Evolutionary conservation across 2,329 filamentous ascomycete species (phyloP).

Genomic region (Fusarium albidum): DNA sequence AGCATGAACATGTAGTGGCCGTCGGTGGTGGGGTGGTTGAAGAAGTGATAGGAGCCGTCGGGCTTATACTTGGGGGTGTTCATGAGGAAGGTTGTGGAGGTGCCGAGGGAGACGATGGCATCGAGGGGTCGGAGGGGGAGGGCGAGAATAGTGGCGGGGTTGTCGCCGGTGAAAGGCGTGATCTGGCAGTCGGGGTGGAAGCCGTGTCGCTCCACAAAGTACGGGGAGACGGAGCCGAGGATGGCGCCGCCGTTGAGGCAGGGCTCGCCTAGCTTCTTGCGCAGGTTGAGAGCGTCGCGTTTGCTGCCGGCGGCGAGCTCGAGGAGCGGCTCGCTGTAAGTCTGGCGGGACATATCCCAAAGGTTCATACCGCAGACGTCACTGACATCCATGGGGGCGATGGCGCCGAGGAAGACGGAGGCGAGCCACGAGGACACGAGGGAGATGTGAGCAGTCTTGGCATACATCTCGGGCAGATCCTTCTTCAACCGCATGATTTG

Average conservation of each 20-base stretch:
- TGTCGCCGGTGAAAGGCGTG: conserved; percentile 92
- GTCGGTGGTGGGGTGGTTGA: conserved; percentile 92
- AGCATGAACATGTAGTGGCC: conserved; percentile 99
- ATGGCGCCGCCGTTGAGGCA: conserved; percentile 80
- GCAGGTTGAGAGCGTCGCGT: conserved; percentile 69
- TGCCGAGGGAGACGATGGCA: conserved; percentile 93
- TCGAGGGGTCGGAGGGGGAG: conserved; percentile 87
- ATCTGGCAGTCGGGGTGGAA: conserved; percentile 80
- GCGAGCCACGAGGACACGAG: conserved; percentile 96
- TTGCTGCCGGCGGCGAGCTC: conserved; percentile 75
- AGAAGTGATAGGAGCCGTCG: conserved; percentile 93
- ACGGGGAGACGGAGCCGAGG: conserved; percentile 77
- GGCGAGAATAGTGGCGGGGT: conserved; percentile 92
- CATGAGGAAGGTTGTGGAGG: conserved; percentile 97
- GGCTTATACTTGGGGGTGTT: conserved; percentile 91
- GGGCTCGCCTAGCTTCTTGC: conserved; percentile 81
- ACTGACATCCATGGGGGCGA: conserved; percentile 91
- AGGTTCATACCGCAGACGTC: conserved; percentile 98
- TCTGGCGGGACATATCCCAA: conserved; percentile 82
- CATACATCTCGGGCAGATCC: conserved; percentile 83
- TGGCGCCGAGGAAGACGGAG: conserved; percentile 82
- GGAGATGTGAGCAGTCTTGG: conserved; percentile 82
- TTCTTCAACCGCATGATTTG: conserved; percentile 91
- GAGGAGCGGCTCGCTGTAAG: conserved; percentile 80
- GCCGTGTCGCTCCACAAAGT: conserved; percentile 82